These are phyloP conservation scores for Paraphaeosphaeria sporulosa DNA, from an alignment of 2,329 filamentous ascomycete species.

Conservation along the genomic window DNA sequence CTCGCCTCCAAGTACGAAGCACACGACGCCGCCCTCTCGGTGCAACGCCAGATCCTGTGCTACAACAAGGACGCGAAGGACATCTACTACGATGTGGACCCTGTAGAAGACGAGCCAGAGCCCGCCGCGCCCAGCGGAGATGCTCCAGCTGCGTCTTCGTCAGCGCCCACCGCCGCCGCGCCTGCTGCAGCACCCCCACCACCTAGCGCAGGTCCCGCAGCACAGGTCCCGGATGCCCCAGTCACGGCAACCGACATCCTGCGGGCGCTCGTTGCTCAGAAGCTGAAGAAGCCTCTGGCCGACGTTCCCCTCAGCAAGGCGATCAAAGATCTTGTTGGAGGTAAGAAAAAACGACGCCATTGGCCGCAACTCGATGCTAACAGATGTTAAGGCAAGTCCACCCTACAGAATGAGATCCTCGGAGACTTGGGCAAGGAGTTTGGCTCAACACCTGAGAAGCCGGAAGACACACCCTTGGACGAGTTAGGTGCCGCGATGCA, in stretches of 20 bases:
- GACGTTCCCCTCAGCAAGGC: conserved; percentile 95
- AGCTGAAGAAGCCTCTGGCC: conserved; percentile 90
- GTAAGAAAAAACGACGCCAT: conserved; percentile 60
- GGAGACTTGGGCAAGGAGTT: conserved; percentile 99
- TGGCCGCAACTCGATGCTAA: conserved; percentile 22
- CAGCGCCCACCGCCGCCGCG: conserved; percentile 57
- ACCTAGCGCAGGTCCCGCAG: conserved; percentile 81
- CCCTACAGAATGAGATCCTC: conserved; percentile 97
- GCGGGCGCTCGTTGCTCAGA: conserved; percentile 89
- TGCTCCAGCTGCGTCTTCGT: conserved; percentile 52
- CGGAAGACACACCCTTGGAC: conserved; percentile 95
- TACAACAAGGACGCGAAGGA: conserved; percentile 99
- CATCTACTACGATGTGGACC: conserved; percentile 99
- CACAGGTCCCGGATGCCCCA: conserved; percentile 83
- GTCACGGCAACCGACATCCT: conserved; percentile 90
- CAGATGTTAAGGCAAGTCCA: conserved; percentile 80
- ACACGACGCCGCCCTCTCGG: conserved; percentile 94
- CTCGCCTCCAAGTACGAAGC: conserved; percentile 97
- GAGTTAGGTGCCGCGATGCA: conserved; percentile 96
- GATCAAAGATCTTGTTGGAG: conserved; percentile 97
- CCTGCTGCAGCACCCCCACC: conserved; percentile 65
- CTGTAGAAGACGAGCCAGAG: conserved; percentile 78
- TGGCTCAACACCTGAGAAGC: conserved; percentile 96
- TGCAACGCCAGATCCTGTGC: conserved; percentile 96
- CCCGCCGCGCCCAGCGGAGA: conserved; percentile 57